Evolutionary conservation across 768 basidiomycete species (phyloP).

Genomic region (Russula vinacea): DNA sequence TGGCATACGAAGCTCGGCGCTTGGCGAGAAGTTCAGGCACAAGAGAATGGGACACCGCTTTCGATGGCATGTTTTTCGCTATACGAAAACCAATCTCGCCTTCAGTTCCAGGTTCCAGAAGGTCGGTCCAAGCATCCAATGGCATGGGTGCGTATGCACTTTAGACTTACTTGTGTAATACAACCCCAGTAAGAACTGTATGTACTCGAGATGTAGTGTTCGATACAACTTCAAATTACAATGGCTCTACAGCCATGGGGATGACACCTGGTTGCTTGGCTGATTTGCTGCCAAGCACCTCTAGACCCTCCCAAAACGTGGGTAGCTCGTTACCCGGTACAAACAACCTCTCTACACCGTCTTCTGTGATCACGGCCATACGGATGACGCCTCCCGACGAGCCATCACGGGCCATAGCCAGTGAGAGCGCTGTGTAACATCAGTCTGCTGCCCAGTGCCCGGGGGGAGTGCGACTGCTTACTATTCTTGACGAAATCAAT

Average conservation of each 20-base stretch:
- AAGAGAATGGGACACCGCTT: no score
- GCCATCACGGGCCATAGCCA: conserved; percentile 97
- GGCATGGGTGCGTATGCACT: no score
- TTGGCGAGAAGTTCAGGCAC: no score
- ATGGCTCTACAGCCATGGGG: conserved; percentile 48
- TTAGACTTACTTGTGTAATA: no score
- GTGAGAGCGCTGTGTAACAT: conserved; percentile 63
- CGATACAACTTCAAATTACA: conserved; percentile 16
- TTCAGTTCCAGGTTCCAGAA: no score
- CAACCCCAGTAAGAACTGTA: not conserved
- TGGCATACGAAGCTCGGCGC: no score
- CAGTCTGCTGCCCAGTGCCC: not conserved
- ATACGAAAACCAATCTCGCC: no score
- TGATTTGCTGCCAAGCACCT: conserved; percentile 53
- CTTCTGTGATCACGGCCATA: conserved; percentile 95
- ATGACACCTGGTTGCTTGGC: conserved; percentile 34
- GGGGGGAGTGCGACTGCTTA: conserved; percentile 41
- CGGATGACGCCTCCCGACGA: conserved; percentile 97
- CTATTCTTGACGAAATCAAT: conserved; percentile 95
- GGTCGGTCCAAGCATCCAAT: no score
- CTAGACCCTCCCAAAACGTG: conserved; percentile 83
- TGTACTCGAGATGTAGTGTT: not conserved
- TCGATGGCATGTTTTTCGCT: no score
- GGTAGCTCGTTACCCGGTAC: conserved; percentile 88
- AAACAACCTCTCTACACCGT: conserved; percentile 87